Base-by-base conservation (phyloP, 2,329 filamentous ascomycete species). In the Capronia epimyces region DNA sequence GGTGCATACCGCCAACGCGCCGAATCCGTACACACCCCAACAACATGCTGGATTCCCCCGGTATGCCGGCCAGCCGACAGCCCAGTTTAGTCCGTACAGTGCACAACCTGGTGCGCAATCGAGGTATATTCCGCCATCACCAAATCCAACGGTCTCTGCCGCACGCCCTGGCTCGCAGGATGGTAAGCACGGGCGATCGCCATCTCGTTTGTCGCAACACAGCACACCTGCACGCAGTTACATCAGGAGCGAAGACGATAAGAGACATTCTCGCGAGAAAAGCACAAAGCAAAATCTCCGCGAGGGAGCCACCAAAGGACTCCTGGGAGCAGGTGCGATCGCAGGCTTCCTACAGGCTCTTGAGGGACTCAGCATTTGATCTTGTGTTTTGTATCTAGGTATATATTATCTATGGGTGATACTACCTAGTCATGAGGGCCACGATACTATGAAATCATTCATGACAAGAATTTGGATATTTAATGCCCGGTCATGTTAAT, bases 281-380 rank as follows among this genome's bases (percentile, higher is more conserved):
- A 49, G 52, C 10, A 52, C 52, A 4, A 64, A 65, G 31, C 64
- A 63, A 21, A 59, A 63, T 43, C 46, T 68, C 12, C 62, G 62
- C 37, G 62, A 68, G 27, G 64, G 60, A 34, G 67, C 67, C 31
- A 67, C 67, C 6, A 64, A 65, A 29, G 67, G 67, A 2, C 45
- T 70, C 21, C 60, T 64, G 5, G 68, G 67, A 2, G 64, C 65
- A 18, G 65, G 66, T 13, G 67, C 68, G 12, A 66, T 69, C 49
- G 66, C 66, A 4, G 67, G 67, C 9, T 68, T 70, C 47, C 60
- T 71, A 56, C 65, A 69, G 59, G 68, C 67, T n/a, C 49, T 71
- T 37, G 68, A 70, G 46, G 64, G 63, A 2, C 63, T 70, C 43
- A 60, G 55, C 40, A 40, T 62, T 25, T 60, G 43, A 41, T 34